Base-by-base conservation (phyloP, 306 rosid genomes). In the Crotalaria pallida region DNA sequence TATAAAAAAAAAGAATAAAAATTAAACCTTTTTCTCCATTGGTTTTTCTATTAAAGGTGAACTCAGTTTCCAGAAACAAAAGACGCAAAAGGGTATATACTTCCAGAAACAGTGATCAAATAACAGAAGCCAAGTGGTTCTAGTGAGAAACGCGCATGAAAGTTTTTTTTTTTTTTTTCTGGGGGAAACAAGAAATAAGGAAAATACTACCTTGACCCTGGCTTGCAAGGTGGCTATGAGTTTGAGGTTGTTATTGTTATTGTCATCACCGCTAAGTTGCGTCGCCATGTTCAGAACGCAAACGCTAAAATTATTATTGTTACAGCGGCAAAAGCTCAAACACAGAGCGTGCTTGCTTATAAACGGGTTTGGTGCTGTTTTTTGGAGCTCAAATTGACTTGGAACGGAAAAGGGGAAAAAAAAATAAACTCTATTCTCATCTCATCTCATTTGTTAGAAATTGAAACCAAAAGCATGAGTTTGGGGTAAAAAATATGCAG, bases 141-240 rank as follows among this genome's bases (percentile, higher is more conserved):
- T 0, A 69, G 52, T 7, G 18, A 55, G 66, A 56, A 56, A 44
- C 26, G 15, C 26, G 15, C 26, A 29, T 15, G 71, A 18, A 26
- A 73, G 77, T 31, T 22, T 10, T 17, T 5, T 22, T 2, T 41
- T 74, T 65, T 1, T 40, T 15, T 41, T 60, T 61, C 18, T 7
- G 1, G 12, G 38, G 12, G 43, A 9, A 9, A 36, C 3, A 36
- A 31, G 43, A 36, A 36, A 36, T 36, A 36, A 65, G 67, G 73
- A 62, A 18, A 53, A 60, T 62, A 88, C 96, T 62, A 88, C 96
- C 94, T 84, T 77, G 72, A 92, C 83, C 77, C 97, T 79, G 69
- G 64, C 71, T 50, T 83, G 78, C 59, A 88, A 77, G 67, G 18
- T 53, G 74, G 71, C 47, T 29, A 82, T 23, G 75, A 72, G 70